These are phyloP conservation scores for Geopyxis carbonaria DNA, from an alignment of 495 filamentous ascomycete genomes.

Conservation along the genomic window DNA sequence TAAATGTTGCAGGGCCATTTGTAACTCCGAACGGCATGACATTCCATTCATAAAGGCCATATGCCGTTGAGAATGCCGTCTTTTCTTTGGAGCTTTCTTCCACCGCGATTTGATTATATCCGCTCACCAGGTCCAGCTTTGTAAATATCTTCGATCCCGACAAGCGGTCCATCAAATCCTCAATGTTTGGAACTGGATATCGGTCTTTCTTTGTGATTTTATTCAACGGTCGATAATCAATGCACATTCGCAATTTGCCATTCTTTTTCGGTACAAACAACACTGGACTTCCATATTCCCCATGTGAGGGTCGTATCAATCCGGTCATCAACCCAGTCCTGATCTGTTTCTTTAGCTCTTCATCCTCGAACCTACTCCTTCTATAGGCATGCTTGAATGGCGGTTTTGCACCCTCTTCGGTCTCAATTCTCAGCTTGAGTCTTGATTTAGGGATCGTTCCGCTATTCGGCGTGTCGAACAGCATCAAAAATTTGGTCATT, in stretches of 20 bases:
- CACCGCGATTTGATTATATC: slow-evolving; percentile 19
- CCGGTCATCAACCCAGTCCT: too few species aligned
- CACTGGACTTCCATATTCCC: background rate
- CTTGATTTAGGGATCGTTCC: too few species aligned
- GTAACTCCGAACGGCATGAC: slow-evolving; percentile 18
- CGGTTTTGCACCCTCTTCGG: too few species aligned
- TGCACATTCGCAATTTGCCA: slow-evolving; percentile 30
- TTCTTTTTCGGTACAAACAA: background rate
- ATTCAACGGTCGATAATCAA: slow-evolving; percentile 33
- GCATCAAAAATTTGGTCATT: too few species aligned
- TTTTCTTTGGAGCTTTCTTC: slow-evolving; percentile 17
- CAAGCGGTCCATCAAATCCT: slow-evolving; percentile 29
- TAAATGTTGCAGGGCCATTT: slow-evolving; percentile 18
- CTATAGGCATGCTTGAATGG: too few species aligned
- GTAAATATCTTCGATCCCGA: slow-evolving; percentile 13
- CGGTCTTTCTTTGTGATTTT: slow-evolving; percentile 28
- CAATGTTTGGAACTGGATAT: slow-evolving; percentile 31
- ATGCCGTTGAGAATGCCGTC: slow-evolving; percentile 21
- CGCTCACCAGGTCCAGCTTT: slow-evolving; percentile 1
- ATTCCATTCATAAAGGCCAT: slow-evolving; percentile 2
- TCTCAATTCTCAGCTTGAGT: too few species aligned
- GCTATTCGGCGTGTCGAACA: too few species aligned
- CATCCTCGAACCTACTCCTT: too few species aligned
- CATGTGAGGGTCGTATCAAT: too few species aligned
- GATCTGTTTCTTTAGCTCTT: too few species aligned